These are phyloP conservation scores for Elongisporangium anandrum DNA, from an alignment of 352 stramenopile genomes.

Conservation along the genomic window DNA sequence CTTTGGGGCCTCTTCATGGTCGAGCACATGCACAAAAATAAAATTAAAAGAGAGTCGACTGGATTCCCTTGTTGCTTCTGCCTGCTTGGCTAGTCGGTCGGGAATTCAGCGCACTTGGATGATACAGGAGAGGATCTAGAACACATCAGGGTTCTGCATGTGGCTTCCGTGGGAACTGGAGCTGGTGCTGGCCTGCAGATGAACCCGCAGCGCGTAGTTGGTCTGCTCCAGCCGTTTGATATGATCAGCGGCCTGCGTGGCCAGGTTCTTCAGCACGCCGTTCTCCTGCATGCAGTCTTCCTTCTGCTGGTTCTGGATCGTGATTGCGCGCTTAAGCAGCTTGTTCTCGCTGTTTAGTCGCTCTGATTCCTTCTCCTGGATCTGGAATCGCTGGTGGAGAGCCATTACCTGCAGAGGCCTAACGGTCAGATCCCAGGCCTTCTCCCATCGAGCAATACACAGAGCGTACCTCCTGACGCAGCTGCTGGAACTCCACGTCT, in stretches of 20 bases:
- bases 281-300: constrained; percentile 78
- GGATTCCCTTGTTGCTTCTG: background rate
- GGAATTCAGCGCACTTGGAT: background rate
- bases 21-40: background rate
- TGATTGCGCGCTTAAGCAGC: constrained; percentile 79
- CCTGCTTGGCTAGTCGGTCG: background rate
- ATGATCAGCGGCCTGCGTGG: constrained; percentile 76
- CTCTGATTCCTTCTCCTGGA: constrained; percentile 51
- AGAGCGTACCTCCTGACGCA: constrained; percentile 46
- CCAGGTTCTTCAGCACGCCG: constrained; percentile 60
- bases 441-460: constrained; percentile 7
- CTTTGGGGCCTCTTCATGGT: background rate
- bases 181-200: constrained; percentile 80
- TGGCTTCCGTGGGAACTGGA: constrained; percentile 12
- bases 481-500: constrained; percentile 64
- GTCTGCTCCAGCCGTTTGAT: constrained; percentile 84
- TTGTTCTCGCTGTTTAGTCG: constrained; percentile 80
- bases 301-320: constrained; percentile 87
- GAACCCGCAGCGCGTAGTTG: constrained; percentile 84
- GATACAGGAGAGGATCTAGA: constrained; percentile 20
- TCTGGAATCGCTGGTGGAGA: constrained; percentile 22
- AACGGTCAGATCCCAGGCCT: constrained; percentile 1
- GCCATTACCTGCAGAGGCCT: background rate
- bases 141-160: constrained; percentile 66
- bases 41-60: background rate